Evolutionary conservation across 2,329 filamentous ascomycete species (phyloP).

Genomic region (Berkeleyomyces rouxiae): DNA sequence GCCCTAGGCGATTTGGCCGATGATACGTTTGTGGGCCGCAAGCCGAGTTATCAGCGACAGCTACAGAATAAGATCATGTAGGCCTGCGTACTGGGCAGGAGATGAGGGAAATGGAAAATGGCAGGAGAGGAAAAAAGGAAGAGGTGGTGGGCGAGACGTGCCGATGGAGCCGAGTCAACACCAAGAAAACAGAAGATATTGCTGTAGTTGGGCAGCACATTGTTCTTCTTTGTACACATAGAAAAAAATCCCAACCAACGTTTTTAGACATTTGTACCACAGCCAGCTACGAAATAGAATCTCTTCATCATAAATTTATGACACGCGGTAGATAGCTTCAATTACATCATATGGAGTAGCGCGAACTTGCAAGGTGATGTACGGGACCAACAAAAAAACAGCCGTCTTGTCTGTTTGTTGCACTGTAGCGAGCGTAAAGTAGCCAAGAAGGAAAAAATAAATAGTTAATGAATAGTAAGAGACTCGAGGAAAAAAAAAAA

Average conservation of each 20-base stretch:
- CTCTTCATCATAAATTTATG: no score
- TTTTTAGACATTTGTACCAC: neutral
- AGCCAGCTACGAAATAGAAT: neutral
- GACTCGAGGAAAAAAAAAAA: neutral
- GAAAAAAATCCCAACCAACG: neutral
- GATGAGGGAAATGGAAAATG: neutral
- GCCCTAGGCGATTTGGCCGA: neutral
- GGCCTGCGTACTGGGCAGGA: neutral
- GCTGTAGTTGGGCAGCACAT: neutral
- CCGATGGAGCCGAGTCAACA: neutral
- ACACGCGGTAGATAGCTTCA: neutral
- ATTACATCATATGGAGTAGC: neutral
- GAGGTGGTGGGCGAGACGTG: neutral
- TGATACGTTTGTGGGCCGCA: neutral
- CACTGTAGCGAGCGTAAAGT: neutral
- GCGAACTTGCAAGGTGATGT: no score
- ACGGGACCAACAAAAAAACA: neutral
- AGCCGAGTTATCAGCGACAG: constrained; percentile 4
- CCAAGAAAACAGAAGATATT: neutral
- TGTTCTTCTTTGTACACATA: neutral
- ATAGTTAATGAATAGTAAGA: constrained; percentile 16
- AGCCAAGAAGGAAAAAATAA: constrained; percentile 15
- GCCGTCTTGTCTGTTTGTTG: neutral
- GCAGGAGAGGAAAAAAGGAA: neutral
- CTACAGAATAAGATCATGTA: constrained; percentile 11